phyloP scores from a whole-genome alignment of 352 stramenopile species.

The Globisporangium radiosum region DNA sequence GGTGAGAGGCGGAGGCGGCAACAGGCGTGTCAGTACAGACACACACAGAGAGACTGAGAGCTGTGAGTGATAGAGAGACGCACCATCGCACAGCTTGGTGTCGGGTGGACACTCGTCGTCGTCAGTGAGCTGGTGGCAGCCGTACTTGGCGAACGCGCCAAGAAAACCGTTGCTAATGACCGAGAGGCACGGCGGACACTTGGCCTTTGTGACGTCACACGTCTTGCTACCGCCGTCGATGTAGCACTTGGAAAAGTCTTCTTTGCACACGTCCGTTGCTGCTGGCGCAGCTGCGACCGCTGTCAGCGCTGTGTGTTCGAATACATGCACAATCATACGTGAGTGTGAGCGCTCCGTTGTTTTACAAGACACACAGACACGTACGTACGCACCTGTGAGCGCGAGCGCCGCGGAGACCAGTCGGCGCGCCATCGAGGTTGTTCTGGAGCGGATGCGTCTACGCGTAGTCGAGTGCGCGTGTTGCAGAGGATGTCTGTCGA shows the following conservation, averaged over 20 bases:
- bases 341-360: background rate
- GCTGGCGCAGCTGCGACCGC: slow-evolving; percentile 1
- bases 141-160: slow-evolving; percentile 27
- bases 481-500: too few species aligned
- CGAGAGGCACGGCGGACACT: slow-evolving; percentile 38
- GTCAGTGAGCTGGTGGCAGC: slow-evolving; percentile 33
- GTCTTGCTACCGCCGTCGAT: slow-evolving; percentile 38
- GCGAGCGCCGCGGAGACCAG: slow-evolving; percentile 2
- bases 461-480: too few species aligned
- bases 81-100: slow-evolving; percentile 25
- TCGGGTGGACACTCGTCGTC: slow-evolving; percentile 28
- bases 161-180: slow-evolving; percentile 19
- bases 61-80: too few species aligned
- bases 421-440: slow-evolving; percentile 4
- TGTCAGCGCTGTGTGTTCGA: slow-evolving; percentile 1
- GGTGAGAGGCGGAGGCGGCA: too few species aligned
- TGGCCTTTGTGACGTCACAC: slow-evolving; percentile 34
- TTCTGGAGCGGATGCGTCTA: too few species aligned
- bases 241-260: slow-evolving; percentile 28
- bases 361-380: background rate
- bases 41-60: too few species aligned
- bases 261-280: slow-evolving; percentile 20
- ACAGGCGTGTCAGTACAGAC: too few species aligned
- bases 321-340: too few species aligned
- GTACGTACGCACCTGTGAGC: slow-evolving; percentile 5